These are phyloP conservation scores for Cudoniella acicularis DNA, from an alignment of 495 filamentous ascomycete genomes.

Conservation along the genomic window DNA sequence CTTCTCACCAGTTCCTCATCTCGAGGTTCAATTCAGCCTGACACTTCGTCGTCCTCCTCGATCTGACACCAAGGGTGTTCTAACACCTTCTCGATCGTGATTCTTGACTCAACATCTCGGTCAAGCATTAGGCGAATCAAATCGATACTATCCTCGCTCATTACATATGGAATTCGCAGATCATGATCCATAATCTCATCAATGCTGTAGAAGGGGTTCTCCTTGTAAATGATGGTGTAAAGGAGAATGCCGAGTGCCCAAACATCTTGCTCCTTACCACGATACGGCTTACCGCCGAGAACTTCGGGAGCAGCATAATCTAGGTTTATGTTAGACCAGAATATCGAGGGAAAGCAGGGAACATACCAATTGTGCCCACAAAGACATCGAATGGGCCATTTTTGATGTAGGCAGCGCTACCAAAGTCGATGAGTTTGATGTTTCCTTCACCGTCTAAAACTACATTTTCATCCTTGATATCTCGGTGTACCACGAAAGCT, in stretches of 20 bases:
- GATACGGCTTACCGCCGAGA: constrained; percentile 87
- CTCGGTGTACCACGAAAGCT: constrained; percentile 89
- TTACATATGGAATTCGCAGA: constrained; percentile 82
- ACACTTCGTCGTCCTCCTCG: constrained; percentile 9
- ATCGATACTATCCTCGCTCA: constrained; percentile 88
- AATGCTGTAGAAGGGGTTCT: constrained; percentile 98
- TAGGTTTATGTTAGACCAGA: constrained; percentile 32
- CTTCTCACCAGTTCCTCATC: not conserved
- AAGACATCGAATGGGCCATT: constrained; percentile 98
- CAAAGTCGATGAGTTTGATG: constrained; percentile 97
- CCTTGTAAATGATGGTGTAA: constrained; percentile 98
- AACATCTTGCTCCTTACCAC: constrained; percentile 95
- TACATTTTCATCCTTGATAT: constrained; percentile 99
- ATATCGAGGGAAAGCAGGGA: not conserved
- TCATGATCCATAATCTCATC: constrained; percentile 99
- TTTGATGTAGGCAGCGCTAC: constrained; percentile 96
- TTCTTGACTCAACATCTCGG: constrained; percentile 75
- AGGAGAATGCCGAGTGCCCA: constrained; percentile 98
- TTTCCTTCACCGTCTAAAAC: constrained; percentile 91
- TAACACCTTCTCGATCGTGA: constrained; percentile 78
- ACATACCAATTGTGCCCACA: constrained; percentile 94
- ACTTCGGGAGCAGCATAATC: constrained; percentile 98
- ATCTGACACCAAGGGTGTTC: constrained; percentile 70
- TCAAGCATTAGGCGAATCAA: constrained; percentile 88
- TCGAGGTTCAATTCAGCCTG: not conserved